Conservation (phyloP, 495 filamentous ascomycete species). For the Aspergillus cavernicola region DNA sequence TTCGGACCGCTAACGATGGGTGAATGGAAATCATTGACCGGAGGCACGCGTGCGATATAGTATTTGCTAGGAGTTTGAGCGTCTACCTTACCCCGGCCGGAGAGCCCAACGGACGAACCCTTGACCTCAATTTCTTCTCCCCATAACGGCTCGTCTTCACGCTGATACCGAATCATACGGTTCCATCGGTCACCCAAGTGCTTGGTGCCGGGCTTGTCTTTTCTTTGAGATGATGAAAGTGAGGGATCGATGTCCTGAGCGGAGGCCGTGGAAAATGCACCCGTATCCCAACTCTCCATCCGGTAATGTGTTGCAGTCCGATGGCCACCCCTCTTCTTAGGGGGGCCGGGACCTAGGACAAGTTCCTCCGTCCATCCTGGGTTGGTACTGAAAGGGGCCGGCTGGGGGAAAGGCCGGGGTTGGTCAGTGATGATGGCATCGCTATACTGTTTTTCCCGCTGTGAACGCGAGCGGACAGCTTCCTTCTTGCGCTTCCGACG, state of each 20-base stretch:
- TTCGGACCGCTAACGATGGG: constrained; percentile 76
- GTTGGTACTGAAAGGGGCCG: constrained; percentile 78
- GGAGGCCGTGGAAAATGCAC: constrained; percentile 17
- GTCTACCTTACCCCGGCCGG: constrained; percentile 44
- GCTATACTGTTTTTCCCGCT: constrained; percentile 55
- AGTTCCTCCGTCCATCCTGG: constrained; percentile 86
- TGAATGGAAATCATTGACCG: constrained; percentile 82
- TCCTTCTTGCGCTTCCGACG: constrained; percentile 64
- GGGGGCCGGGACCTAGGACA: constrained; percentile 67
- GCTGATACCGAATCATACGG: constrained; percentile 63
- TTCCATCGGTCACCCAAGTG: constrained; percentile 61
- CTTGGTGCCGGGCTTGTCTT: constrained; percentile 32
- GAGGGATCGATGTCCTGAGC: constrained; percentile 26
- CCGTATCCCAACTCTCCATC: constrained; percentile 49
- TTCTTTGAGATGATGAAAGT: constrained; percentile 25
- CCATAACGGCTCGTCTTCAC: constrained; percentile 84
- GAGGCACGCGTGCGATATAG: constrained; percentile 65
- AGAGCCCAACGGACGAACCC: constrained; percentile 51
- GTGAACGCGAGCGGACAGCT: constrained; percentile 53
- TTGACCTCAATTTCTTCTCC: constrained; percentile 46
- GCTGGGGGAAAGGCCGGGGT: constrained; percentile 71
- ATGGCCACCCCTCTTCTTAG: constrained; percentile 52
- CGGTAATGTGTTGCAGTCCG: constrained; percentile 32
- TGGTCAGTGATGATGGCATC: constrained; percentile 54
- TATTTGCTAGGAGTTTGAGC: constrained; percentile 50